Base-by-base conservation (phyloP, 1,284 basidiomycete genomes). In the Gymnopus androsaceus region DNA sequence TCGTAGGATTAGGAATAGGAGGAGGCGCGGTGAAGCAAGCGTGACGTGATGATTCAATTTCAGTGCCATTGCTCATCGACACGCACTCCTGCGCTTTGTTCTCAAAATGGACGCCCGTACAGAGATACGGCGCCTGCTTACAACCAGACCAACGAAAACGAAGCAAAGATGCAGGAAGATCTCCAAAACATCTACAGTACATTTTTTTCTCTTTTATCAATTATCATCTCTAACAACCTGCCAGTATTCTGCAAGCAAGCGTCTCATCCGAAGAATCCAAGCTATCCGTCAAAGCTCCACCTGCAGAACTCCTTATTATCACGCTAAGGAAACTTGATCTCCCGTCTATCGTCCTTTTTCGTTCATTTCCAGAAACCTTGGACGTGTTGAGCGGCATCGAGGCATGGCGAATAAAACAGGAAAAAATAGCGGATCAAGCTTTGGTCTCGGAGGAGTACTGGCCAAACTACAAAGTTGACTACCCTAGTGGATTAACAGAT, bases 331-430 rank as follows among this genome's bases (percentile, higher is more conserved):
- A 51, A 51, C 17, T 44, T 56, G 38, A 33, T 56, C 14, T 51
- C 51, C 51, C 54, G n/a, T n/a, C 54, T 17, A 19, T 42, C 23
- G 17, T 56, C 6, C 48, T 56, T 25, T n/a, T n/a, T 1, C 25
- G 40, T 1, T 36, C 7, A 17, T 38, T 56, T 19, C 54, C 54
- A 15, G 34, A 50, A 4, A 38, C 51, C 9, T 28, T 56, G 14
- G 54, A 56, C 12, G 36, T 51, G 3, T 42, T 56, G 19, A 19
- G 21, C 11, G 51, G 46, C 27, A 40, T 56, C 17, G 54, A 56
- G 33, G 38, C 23, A 17, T 56, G 48, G 40, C 47, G 54, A n/a
- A n/a, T 17, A 41, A 15, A 14, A 37, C 12, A 17, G 48, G 23
- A 37, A 25, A 31, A n/a, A 36, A 9, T 33, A 38, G 48, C 48